Evolutionary conservation across 2,329 filamentous ascomycete genomes (phyloP).

Genomic region (Fusarium ramigenum): DNA sequence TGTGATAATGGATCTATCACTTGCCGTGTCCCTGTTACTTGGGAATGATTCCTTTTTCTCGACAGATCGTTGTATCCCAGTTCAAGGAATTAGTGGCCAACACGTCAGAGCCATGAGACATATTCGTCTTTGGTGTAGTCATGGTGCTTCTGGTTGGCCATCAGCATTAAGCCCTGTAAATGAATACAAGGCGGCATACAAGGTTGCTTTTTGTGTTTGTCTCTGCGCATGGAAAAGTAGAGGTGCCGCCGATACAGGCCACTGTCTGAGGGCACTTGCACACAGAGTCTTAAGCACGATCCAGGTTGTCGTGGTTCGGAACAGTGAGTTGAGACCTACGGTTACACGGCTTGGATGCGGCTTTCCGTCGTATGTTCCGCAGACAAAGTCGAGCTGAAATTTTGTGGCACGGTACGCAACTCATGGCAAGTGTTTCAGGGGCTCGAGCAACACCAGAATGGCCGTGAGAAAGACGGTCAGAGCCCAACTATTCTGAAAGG

Average conservation of each 20-base stretch:
- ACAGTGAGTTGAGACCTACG: not conserved
- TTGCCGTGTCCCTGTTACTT: constrained; percentile 6
- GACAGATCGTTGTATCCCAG: not conserved
- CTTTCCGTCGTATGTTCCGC: constrained; percentile 1
- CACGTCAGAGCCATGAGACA: constrained; percentile 6
- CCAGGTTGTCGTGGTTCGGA: constrained; percentile 9
- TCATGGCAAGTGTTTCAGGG: constrained; percentile 1
- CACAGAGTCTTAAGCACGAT: constrained; percentile 17
- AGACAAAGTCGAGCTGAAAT: constrained; percentile 25
- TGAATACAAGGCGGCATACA: not conserved
- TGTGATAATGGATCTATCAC: constrained; percentile 23
- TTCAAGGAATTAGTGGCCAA: constrained; percentile 7
- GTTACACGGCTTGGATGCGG: not conserved
- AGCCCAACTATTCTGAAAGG: not conserved
- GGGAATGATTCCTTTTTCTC: constrained; percentile 1
- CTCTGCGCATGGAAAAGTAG: not conserved
- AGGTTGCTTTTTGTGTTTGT: not conserved
- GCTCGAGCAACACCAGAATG: not conserved
- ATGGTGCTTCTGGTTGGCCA: not conserved
- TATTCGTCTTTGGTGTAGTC: not conserved
- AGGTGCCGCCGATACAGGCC: not conserved
- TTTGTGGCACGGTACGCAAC: constrained; percentile 14
- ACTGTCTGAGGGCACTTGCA: not conserved
- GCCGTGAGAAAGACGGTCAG: not conserved
- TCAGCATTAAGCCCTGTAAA: not conserved